Evolutionary conservation across 208 protist genomes (phyloP).

Genomic region (Trypanosoma brucei): DNA sequence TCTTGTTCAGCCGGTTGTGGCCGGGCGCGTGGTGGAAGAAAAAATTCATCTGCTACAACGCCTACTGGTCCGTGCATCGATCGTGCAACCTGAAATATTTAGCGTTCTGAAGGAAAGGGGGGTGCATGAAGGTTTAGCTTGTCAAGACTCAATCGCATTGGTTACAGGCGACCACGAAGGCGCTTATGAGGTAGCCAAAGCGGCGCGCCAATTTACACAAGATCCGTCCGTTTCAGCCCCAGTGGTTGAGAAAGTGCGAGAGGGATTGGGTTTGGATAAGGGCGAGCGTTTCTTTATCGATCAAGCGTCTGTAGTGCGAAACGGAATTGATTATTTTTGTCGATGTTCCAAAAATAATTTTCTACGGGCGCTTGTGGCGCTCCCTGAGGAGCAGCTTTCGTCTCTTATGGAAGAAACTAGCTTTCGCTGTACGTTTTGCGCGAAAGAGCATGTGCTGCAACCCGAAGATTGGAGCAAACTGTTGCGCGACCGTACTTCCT

Average conservation of each 20-base stretch:
- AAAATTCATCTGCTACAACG: constrained; percentile 39
- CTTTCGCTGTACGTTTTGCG: constrained; percentile 46
- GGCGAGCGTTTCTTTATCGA: constrained; percentile 29
- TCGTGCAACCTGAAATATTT: constrained; percentile 11
- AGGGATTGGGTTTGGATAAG: constrained; percentile 26
- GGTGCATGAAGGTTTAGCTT: constrained; percentile 26
- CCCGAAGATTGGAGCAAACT: constrained; percentile 37
- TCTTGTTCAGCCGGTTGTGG: constrained; percentile 55
- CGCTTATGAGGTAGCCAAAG: constrained; percentile 36
- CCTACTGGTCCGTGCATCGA: constrained; percentile 30
- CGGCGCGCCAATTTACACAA: constrained; percentile 49
- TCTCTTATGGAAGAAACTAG: constrained; percentile 19
- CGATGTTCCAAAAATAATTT: constrained; percentile 60
- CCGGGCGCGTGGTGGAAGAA: constrained; percentile 34
- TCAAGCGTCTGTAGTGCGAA: constrained; percentile 30
- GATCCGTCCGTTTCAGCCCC: constrained; percentile 36
- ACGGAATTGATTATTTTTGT: constrained; percentile 77
- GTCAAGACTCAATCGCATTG: constrained; percentile 58
- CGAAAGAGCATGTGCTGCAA: constrained; percentile 24
- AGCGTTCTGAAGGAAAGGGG: constrained; percentile 9
- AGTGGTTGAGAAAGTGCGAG: constrained; percentile 47
- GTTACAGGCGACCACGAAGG: constrained; percentile 71
- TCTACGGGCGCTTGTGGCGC: constrained; percentile 25
- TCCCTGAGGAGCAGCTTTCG: constrained; percentile 25
- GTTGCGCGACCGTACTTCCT: constrained; percentile 2